Evolutionary conservation across 345 rosid genomes (phyloP), one percentile per base, ranked within the genome.

Genomic region (Euclidium syriacum): DNA sequence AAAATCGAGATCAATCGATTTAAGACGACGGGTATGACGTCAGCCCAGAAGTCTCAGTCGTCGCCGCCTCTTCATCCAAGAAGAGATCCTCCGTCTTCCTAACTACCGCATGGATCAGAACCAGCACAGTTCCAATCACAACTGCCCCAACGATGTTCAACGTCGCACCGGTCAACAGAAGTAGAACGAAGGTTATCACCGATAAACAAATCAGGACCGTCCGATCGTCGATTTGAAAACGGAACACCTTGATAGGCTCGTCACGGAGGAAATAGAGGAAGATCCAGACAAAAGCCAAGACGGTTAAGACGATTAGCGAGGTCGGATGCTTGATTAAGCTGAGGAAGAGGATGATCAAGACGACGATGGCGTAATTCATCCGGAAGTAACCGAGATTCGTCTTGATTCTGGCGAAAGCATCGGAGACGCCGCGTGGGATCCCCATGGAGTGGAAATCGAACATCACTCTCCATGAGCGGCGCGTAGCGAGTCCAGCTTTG

Each of bases 191-290:
- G 9, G 96, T 86, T 24, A 82, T 49, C 65, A 82, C 79, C 20
- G 76, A 64, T 24, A 91, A 16, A 48, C 70, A 61, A 27, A 63
- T 17, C 70, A 85, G 51, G 54, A 88, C 83, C 44, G 72, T 58
- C 10, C 76, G 72, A 48, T 88, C 96, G 49, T 78, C 81, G 30
- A 88, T 72, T 76, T 70, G 56, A 9, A 65, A 81, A 32, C 81
- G 52, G 24, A 85, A 61, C 26, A 88, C 35, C 51, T 61, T 78
- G 50, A 88, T 40, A 8, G 95, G 92, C 74, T 88, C 88, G 22
- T 86, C 96, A 0, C 90, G 82, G 10, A 84, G 52, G 79, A 91
- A 91, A 54, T 91, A 88, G 25, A 88, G 75, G 65, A 84, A 84
- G 15, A 88, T 23, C 96, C 96, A 88, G 0, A 79, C 81, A 0